A percentile compares a stretch with the other conserved stretches of the same genome.
Evolutionary conservation across 1,284 basidiomycete genomes (phyloP).

Genomic region (Tilletia caries): DNA sequence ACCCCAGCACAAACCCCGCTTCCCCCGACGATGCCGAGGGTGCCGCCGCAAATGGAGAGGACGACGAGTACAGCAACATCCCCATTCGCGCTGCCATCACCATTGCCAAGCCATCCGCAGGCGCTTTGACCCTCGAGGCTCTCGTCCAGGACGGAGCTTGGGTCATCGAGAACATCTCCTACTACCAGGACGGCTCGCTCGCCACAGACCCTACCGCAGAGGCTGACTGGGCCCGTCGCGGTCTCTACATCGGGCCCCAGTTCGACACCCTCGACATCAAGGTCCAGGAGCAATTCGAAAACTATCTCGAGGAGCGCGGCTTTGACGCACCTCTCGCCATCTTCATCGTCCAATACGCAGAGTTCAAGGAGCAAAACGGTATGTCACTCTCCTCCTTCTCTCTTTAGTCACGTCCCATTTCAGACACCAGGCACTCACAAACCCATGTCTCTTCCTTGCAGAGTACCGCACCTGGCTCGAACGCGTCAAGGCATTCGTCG

Average conservation of each 20-base stretch:
- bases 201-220: slow-evolving; percentile 79
- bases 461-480: slow-evolving; percentile 89
- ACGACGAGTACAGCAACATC: slow-evolving; percentile 51
- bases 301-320: slow-evolving; percentile 79
- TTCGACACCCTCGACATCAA: slow-evolving; percentile 85
- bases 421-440: background rate
- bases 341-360: slow-evolving; percentile 52
- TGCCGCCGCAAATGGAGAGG: slow-evolving; percentile 57
- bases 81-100: slow-evolving; percentile 75
- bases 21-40: slow-evolving; percentile 47
- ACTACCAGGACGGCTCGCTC: slow-evolving; percentile 70
- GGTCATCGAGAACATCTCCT: slow-evolving; percentile 82
- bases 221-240: slow-evolving; percentile 86
- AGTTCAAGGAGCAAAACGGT: slow-evolving; percentile 52
- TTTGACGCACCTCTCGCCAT: slow-evolving; percentile 72
- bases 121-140: slow-evolving; percentile 48
- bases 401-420: background rate
- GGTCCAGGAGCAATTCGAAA: slow-evolving; percentile 82
- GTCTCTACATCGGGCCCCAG: slow-evolving; percentile 85
- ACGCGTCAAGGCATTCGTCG: slow-evolving; percentile 78
- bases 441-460: slow-evolving; percentile 40
- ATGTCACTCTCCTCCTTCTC: slow-evolving; percentile 61
- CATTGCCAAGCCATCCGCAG: slow-evolving; percentile 65
- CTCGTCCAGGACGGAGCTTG: slow-evolving; percentile 68
- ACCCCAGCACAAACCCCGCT: slow-evolving; percentile 20